Base-by-base conservation (phyloP, 805 yeast species). In the Ogataea populi-albae region DNA sequence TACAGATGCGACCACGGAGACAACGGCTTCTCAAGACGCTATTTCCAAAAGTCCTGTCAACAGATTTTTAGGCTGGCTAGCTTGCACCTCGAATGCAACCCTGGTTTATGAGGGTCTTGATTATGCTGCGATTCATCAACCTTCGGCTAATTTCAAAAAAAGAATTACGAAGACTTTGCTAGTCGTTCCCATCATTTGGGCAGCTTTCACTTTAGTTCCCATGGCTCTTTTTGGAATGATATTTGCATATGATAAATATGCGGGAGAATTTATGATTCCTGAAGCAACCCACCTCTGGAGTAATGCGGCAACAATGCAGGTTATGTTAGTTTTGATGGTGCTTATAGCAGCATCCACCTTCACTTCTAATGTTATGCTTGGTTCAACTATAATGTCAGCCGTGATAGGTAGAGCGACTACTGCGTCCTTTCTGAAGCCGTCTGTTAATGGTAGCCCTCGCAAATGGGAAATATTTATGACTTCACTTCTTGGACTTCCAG, bases 31-130 rank as follows among this genome's bases (percentile, higher is more conserved):
- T 9, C 8, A 12, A 8, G 7, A 8, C 7, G 9, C 28, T 25
- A 8, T 25, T 12, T 25, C 28, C 15, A 25, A 25, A n/a, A 25
- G 15, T n/a, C 17, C 28, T 9, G 8, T 25, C 9, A 17, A 17
- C 14, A 25, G 15, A 25, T 25, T 25, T n/a, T 25, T 25, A 17
- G 28, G 28, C 7, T 25, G 28, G 28, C 14, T 25, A 12, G 8
- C 28, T 9, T 25, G 28, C 15, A 25, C 28, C 7, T 25, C 28
- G 7, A 25, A 25, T 25, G 28, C 28, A 8, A 25, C 28, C 11
- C 11, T 25, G 8, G 28, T 25, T 7, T 25, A 25, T 25, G 28
- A 25, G 28, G 28, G 28, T 12, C 7, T 25, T 7, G 28, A 25
- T n/a, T 25, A 7, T 25, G 9, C 15, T 8, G 14, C 15, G 7